A percentile compares a stretch with the other conserved stretches of the same genome.
Evolutionary conservation across 2,329 filamentous ascomycete genomes (phyloP).

Genomic region (Blastomyces gilchristii): DNA sequence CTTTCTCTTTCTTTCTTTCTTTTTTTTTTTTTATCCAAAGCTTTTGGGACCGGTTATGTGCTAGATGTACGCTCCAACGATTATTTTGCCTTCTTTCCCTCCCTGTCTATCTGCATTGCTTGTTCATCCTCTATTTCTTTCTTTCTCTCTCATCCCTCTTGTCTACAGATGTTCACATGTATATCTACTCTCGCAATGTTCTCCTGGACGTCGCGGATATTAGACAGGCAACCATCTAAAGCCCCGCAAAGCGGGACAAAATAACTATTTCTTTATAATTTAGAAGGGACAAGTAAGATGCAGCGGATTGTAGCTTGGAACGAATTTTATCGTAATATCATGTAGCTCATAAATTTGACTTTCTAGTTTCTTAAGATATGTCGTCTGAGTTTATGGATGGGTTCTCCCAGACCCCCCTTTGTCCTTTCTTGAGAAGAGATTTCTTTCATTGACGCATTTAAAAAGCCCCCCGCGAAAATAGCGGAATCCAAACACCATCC

Average conservation of each 20-base stretch:
- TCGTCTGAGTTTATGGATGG: too few species aligned
- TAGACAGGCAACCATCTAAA: too few species aligned
- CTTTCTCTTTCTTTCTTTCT: conserved; percentile 27
- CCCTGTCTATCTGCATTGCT: neutral
- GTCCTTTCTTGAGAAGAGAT: neutral
- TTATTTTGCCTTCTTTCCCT: neutral
- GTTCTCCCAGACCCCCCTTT: neutral
- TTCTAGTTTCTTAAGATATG: neutral
- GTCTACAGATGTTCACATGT: neutral
- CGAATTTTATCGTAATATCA: neutral
- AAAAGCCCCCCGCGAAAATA: neutral
- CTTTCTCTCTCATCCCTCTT: conserved; percentile 18
- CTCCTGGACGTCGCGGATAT: too few species aligned
- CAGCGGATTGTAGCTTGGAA: too few species aligned
- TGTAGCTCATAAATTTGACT: neutral
- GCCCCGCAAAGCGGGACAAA: too few species aligned
- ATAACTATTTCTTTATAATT: too few species aligned
- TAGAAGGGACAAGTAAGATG: neutral
- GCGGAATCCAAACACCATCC: neutral
- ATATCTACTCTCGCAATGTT: neutral
- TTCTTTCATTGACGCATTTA: too few species aligned
- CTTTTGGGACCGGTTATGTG: neutral
- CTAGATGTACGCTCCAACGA: neutral
- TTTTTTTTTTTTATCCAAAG: conserved; percentile 19
- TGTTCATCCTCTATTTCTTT: conserved; percentile 23